These are phyloP conservation scores for Solanum commersonii DNA, from an alignment of 257 asterid species.

Conservation along the genomic window DNA sequence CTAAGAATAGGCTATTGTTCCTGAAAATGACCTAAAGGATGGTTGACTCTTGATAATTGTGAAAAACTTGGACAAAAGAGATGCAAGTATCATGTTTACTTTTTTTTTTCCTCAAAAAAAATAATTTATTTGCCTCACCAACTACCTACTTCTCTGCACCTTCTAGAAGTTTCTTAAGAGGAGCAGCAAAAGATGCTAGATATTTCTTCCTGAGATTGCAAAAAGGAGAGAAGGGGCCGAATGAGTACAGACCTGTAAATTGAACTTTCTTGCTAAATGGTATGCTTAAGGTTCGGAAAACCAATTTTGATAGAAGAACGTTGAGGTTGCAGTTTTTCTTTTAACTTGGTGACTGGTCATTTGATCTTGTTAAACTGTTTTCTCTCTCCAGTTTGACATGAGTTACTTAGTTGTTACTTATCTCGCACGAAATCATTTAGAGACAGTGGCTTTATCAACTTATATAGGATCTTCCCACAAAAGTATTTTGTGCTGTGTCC, in stretches of 20 bases:
- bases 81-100: neutral
- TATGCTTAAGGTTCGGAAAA: neutral
- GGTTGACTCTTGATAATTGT: neutral
- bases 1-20: neutral
- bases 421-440: neutral
- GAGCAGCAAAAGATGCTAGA: neutral
- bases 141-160: neutral
- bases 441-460: neutral
- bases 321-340: neutral
- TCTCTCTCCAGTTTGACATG: neutral
- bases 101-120: too few species aligned
- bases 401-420: neutral
- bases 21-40: neutral
- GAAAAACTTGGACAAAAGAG: neutral
- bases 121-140: neutral
- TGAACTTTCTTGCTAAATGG: neutral
- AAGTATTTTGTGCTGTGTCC: neutral
- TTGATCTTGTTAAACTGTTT: neutral
- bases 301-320: neutral
- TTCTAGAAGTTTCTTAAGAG: neutral
- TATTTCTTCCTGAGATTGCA: neutral
- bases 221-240: neutral
- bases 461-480: neutral
- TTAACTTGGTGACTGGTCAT: neutral
- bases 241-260: neutral